Evolutionary conservation across 352 stramenopile genomes (phyloP).

Genomic region (Elongisporangium anandrum): DNA sequence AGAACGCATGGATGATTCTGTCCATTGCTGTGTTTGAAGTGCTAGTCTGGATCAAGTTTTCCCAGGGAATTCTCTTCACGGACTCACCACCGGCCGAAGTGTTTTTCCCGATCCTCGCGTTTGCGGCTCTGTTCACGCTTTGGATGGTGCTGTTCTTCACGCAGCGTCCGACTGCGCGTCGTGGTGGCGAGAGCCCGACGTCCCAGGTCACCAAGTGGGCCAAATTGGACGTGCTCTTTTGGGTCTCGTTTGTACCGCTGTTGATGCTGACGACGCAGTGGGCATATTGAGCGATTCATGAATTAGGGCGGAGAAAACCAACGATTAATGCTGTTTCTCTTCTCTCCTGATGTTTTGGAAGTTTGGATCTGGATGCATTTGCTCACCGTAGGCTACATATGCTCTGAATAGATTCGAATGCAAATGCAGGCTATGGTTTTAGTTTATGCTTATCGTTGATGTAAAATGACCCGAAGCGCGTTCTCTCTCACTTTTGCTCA

Average conservation of each 20-base stretch:
- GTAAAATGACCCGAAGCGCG: no score
- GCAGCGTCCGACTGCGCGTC: constrained; percentile 11
- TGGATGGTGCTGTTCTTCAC: constrained; percentile 80
- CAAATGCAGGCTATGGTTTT: no score
- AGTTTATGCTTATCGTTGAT: no score
- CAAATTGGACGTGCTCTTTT: constrained; percentile 83
- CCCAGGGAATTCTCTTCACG: constrained; percentile 55
- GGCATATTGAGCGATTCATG: constrained; percentile 26
- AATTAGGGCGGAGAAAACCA: not conserved
- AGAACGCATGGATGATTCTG: constrained; percentile 84
- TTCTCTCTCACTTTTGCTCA: no score
- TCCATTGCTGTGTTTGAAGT: constrained; percentile 75
- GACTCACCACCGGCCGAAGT: constrained; percentile 50
- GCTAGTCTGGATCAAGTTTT: constrained; percentile 83
- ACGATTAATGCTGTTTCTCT: not conserved
- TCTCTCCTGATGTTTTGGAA: not conserved
- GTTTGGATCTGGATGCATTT: not conserved
- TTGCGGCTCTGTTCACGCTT: constrained; percentile 58
- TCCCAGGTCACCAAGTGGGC: constrained; percentile 37
- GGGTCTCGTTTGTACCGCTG: constrained; percentile 78
- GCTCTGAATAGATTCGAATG: no score
- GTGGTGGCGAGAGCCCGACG: constrained; percentile 1
- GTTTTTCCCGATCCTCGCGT: constrained; percentile 53
- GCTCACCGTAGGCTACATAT: no score
- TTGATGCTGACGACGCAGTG: constrained; percentile 77